Base-by-base conservation (phyloP, 2,329 filamentous ascomycete species). In the Alternaria infectoria region DNA sequence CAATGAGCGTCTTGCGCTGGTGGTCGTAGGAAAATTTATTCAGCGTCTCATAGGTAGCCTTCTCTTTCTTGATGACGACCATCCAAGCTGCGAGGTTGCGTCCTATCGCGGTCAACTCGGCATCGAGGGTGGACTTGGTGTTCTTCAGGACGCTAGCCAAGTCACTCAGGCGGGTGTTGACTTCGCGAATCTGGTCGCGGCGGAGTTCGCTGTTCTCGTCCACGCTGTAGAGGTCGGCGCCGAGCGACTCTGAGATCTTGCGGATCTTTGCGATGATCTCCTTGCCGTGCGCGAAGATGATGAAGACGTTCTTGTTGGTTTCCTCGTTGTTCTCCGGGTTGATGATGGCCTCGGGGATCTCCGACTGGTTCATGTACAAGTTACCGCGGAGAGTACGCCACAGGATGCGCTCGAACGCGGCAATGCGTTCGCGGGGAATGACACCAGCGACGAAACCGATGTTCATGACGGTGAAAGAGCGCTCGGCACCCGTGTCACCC, bases 341-440 rank as follows among this genome's bases (percentile, higher is more conserved):
- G 79, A 97, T 86, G 72, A 99, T 91, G 40, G 93, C 89, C 80
- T 99, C 95, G 8, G 93, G 90, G 66, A 99, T 99, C 85, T 99
- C 96, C 44, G 95, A 95, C 85, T 99, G 96, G 83, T 99, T 99
- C 96, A 99, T 99, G 86, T 98, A 99, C 68, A 99, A 85, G 81
- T 99, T 99, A 75, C 96, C 96, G 80, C 96, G 93, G 45, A 99
- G 88, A 0, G 96, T 97, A 75, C 96, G 90, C 96, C 96, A 99
- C 55, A 99, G 86, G 72, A 99, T 99, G 63, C 96, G 91, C 84
- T 99, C 96, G 78, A 99, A 99, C 25, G 95, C 92, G 13, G 91
- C 94, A 64, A 99, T 95, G 54, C 95, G 90, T 77, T 98, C 95
- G 58, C 96, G 89, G 40, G 92, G 89, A 73, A 99, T 98, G 73